phyloP scores from a whole-genome alignment of 805 yeast genomes.

The Torulaspora microellipsoides region DNA sequence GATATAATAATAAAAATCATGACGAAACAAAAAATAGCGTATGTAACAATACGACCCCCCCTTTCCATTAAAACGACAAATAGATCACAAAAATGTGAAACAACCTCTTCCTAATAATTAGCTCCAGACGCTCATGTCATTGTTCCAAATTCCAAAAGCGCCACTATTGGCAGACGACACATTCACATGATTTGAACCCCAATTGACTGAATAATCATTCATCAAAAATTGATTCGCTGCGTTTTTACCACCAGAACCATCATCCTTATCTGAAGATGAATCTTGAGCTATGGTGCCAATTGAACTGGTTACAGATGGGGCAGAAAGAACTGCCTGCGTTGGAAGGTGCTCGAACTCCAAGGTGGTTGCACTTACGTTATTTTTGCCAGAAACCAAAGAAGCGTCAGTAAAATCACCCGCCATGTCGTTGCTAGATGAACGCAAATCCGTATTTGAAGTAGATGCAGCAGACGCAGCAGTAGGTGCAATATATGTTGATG shows the following conservation, averaged over 20 bases:
- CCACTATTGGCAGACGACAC: constrained; percentile 13
- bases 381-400: constrained; percentile 4
- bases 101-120: constrained; percentile 12
- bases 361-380: constrained; percentile 4
- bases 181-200: constrained; percentile 23
- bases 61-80: constrained; percentile 5
- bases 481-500: constrained; percentile 5
- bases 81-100: constrained; percentile 5
- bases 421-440: constrained; percentile 6
- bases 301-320: constrained; percentile 4
- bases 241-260: constrained; percentile 4
- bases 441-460: constrained; percentile 5
- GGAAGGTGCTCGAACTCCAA: constrained; percentile 6
- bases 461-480: constrained; percentile 6
- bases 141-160: constrained; percentile 31
- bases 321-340: neutral
- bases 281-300: constrained; percentile 4
- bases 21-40: constrained; percentile 4
- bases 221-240: constrained; percentile 11
- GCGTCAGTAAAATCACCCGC: constrained; percentile 2
- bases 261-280: constrained; percentile 3
- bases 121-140: constrained; percentile 39
- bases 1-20: constrained; percentile 3
- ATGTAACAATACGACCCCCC: constrained; percentile 4
- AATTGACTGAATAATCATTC: constrained; percentile 22